A percentile compares a stretch with the other conserved stretches of the same genome.
phyloP scores from a whole-genome alignment of 192 early-diverging fungal genomes.

The Entomortierella beljakovae region DNA sequence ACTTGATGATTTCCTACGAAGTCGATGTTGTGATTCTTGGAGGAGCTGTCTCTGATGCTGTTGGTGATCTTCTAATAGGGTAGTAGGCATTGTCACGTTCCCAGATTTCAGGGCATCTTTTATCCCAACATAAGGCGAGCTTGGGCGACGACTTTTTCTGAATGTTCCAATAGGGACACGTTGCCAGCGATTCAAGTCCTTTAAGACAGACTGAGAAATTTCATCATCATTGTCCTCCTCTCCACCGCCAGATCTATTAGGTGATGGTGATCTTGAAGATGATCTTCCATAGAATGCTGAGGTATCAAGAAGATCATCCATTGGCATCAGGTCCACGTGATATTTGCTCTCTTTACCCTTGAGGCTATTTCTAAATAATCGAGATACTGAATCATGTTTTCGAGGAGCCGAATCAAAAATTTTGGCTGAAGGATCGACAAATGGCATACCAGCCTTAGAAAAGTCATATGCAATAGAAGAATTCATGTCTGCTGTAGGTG shows the following conservation, averaged over 20 bases:
- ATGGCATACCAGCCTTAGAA: slow-evolving; percentile 26
- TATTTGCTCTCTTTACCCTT: slow-evolving; percentile 33
- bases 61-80: slow-evolving; percentile 28
- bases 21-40: slow-evolving; percentile 22
- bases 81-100: slow-evolving; percentile 51
- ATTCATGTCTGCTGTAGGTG: not conserved
- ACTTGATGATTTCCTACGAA: slow-evolving; percentile 5
- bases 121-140: slow-evolving; percentile 46
- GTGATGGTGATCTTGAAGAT: slow-evolving; percentile 56
- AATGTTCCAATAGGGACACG: slow-evolving; percentile 65
- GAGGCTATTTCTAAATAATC: slow-evolving; percentile 7
- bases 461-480: slow-evolving; percentile 16
- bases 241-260: slow-evolving; percentile 27
- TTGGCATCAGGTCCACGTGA: slow-evolving; percentile 35
- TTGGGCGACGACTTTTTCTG: slow-evolving; percentile 49
- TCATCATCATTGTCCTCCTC: slow-evolving; percentile 18
- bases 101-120: slow-evolving; percentile 49
- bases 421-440: slow-evolving; percentile 26
- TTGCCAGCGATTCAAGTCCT: slow-evolving; percentile 63
- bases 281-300: slow-evolving; percentile 59
- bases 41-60: slow-evolving; percentile 19
- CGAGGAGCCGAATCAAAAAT: slow-evolving; percentile 8
- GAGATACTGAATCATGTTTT: not conserved
- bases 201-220: slow-evolving; percentile 35
- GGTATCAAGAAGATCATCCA: slow-evolving; percentile 66